phyloP scores from a whole-genome alignment of 805 yeast genomes.

The Candida ovalis region DNA sequence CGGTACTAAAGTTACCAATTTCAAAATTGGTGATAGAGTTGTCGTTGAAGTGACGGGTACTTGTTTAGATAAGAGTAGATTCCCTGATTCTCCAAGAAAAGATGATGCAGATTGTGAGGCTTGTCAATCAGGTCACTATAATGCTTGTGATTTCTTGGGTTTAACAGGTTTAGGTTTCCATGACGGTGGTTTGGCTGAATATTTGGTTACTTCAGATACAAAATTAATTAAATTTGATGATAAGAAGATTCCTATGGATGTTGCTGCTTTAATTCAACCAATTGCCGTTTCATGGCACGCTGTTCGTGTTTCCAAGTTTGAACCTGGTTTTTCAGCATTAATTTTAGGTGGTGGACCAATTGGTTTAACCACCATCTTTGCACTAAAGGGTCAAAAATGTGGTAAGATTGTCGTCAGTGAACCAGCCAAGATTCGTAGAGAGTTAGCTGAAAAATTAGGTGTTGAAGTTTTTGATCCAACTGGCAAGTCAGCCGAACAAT shows the following conservation, averaged over 20 bases:
- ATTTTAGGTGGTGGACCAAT: conserved; percentile 59
- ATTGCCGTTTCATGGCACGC: conserved; percentile 61
- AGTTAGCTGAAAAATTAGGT: conserved; percentile 47
- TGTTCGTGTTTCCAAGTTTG: conserved; percentile 40
- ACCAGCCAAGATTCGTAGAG: conserved; percentile 58
- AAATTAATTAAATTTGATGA: conserved; percentile 40
- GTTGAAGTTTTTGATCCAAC: conserved; percentile 38
- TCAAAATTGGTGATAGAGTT: conserved; percentile 46
- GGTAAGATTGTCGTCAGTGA: conserved; percentile 54
- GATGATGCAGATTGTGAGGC: conserved; percentile 36
- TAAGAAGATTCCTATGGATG: conserved; percentile 39
- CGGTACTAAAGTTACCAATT: conserved; percentile 39
- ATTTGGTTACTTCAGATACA: conserved; percentile 35
- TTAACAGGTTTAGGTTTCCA: conserved; percentile 53
- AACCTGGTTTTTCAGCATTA: conserved; percentile 43
- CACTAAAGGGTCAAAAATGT: conserved; percentile 44
- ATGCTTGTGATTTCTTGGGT: conserved; percentile 47
- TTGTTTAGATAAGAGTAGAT: conserved; percentile 40
- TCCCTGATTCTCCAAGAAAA: conserved; percentile 13
- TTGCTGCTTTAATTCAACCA: conserved; percentile 57
- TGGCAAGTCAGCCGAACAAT: conserved; percentile 24
- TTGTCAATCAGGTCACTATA: conserved; percentile 47
- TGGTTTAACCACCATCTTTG: conserved; percentile 54
- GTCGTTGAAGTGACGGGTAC: conserved; percentile 44
- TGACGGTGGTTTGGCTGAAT: conserved; percentile 49